A percentile compares a stretch with the other conserved stretches of the same genome.
Evolutionary conservation across 2,329 filamentous ascomycete species (phyloP).

Genomic region (Knoxdaviesia capensis): DNA sequence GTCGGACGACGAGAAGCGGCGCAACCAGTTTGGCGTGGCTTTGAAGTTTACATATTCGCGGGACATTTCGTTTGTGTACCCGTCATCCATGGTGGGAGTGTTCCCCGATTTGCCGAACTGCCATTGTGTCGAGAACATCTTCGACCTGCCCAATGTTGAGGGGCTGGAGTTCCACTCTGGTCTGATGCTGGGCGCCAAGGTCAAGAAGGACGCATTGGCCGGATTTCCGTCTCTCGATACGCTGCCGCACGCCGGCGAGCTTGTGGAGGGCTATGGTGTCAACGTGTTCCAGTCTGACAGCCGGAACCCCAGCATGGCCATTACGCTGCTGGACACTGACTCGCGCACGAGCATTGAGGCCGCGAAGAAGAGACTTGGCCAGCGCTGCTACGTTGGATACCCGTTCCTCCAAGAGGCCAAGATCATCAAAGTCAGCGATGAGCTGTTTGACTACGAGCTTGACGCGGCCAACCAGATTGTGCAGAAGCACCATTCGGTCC

Average conservation of each 20-base stretch:
- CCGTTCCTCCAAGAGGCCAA: slow-evolving; percentile 91
- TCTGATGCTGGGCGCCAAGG: slow-evolving; percentile 62
- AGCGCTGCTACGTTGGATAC: slow-evolving; percentile 79
- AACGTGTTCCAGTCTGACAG: slow-evolving; percentile 93
- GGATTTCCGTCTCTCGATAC: slow-evolving; percentile 86
- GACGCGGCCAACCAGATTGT: slow-evolving; percentile 44
- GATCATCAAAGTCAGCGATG: slow-evolving; percentile 74
- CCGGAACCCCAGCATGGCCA: slow-evolving; percentile 87
- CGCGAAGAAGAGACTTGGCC: slow-evolving; percentile 63
- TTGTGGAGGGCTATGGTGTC: slow-evolving; percentile 59
- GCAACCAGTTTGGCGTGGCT: slow-evolving; percentile 82
- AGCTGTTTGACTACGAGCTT: slow-evolving; percentile 73
- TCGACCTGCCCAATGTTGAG: slow-evolving; percentile 81
- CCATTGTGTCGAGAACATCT: slow-evolving; percentile 87
- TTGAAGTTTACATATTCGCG: slow-evolving; percentile 80
- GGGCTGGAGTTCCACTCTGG: slow-evolving; percentile 73
- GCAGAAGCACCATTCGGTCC: slow-evolving; percentile 48
- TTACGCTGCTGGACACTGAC: slow-evolving; percentile 63
- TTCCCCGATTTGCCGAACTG: slow-evolving; percentile 81
- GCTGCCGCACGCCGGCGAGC: slow-evolving; percentile 58
- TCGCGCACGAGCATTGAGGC: slow-evolving; percentile 46
- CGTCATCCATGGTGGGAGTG: slow-evolving; percentile 69
- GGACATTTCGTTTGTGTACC: slow-evolving; percentile 62
- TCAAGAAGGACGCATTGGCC: slow-evolving; percentile 67
- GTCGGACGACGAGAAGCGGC: slow-evolving; percentile 54